Conservation (phyloP, 202 grass and related monocot species). For the Digitaria exilis region DNA sequence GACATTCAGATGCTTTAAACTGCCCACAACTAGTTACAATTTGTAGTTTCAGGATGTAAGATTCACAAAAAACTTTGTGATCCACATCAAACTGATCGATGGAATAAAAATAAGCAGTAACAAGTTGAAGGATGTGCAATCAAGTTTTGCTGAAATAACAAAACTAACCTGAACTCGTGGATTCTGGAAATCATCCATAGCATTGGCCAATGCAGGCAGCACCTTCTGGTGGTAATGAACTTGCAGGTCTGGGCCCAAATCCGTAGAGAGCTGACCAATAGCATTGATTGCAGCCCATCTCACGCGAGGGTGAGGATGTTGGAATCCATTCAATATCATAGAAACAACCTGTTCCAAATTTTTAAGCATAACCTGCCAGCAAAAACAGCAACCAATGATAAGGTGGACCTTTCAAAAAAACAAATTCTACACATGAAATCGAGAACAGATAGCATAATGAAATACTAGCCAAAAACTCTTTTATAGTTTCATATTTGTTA, state of each 20-base stretch:
- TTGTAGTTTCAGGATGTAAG: neutral
- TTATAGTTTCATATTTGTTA: neutral
- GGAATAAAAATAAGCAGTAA: slow-evolving; percentile 17
- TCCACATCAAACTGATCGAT: neutral
- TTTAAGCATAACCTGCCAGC: slow-evolving; percentile 87
- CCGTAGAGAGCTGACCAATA: slow-evolving; percentile 94
- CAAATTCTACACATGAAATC: neutral
- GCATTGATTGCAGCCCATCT: slow-evolving; percentile 98
- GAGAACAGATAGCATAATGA: neutral
- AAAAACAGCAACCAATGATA: slow-evolving; percentile 25
- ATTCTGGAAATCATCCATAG: slow-evolving; percentile 99
- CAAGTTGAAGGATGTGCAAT: neutral
- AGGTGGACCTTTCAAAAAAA: too few relatives aligned
- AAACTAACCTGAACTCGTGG: slow-evolving; percentile 82
- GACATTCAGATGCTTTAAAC: neutral
- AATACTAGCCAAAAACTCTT: slow-evolving; percentile 22
- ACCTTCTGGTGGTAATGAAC: slow-evolving; percentile 88
- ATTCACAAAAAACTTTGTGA: neutral
- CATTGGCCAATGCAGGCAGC: slow-evolving; percentile 83
- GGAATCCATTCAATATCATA: slow-evolving; percentile 88
- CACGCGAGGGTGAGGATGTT: slow-evolving; percentile 81
- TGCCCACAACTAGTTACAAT: neutral
- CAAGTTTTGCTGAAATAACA: slow-evolving; percentile 26
- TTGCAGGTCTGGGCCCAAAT: slow-evolving; percentile 95
- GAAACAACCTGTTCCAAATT: slow-evolving; percentile 93